Conservation (phyloP, 176 grass and related monocot genomes). For the Carex cristatella region DNA sequence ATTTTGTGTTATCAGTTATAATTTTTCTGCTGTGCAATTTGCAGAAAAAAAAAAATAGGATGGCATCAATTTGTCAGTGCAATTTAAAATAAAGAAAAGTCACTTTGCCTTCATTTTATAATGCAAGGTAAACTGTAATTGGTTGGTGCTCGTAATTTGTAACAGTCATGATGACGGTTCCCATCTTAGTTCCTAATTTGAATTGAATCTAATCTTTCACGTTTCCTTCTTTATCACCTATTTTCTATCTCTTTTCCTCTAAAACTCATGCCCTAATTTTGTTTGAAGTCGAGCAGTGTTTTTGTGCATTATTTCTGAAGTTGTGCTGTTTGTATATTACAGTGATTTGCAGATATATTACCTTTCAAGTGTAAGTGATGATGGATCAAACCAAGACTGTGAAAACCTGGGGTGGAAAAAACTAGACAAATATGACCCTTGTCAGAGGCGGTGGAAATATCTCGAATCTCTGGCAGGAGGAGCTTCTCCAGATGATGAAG, state of each 20-base stretch:
- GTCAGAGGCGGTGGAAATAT: slow-evolving; percentile 52
- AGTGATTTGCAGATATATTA: slow-evolving; percentile 83
- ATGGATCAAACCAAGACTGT: slow-evolving; percentile 66
- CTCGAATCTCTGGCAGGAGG: slow-evolving; percentile 51
- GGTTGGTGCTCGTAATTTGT: neutral
- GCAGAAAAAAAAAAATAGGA: neutral
- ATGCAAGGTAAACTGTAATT: neutral
- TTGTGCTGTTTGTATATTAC: slow-evolving; percentile 11
- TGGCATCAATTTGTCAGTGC: neutral
- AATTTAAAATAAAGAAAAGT: neutral
- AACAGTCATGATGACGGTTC: neutral
- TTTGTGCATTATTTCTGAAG: neutral
- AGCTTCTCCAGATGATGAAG: slow-evolving; percentile 30
- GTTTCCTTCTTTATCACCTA: neutral
- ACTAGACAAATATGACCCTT: slow-evolving; percentile 70
- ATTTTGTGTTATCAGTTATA: neutral
- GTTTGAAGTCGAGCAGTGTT: neutral
- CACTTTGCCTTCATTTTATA: neutral
- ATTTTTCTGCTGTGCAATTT: neutral
- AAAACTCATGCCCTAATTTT: neutral
- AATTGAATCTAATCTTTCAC: neutral
- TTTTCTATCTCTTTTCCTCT: neutral
- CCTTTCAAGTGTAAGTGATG: slow-evolving; percentile 56
- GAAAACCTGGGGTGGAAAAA: slow-evolving; percentile 79
- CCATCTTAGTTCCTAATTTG: neutral